Evolutionary conservation across 148 eudicot genomes (phyloP).

Genomic region (Chenopodium formosanum): DNA sequence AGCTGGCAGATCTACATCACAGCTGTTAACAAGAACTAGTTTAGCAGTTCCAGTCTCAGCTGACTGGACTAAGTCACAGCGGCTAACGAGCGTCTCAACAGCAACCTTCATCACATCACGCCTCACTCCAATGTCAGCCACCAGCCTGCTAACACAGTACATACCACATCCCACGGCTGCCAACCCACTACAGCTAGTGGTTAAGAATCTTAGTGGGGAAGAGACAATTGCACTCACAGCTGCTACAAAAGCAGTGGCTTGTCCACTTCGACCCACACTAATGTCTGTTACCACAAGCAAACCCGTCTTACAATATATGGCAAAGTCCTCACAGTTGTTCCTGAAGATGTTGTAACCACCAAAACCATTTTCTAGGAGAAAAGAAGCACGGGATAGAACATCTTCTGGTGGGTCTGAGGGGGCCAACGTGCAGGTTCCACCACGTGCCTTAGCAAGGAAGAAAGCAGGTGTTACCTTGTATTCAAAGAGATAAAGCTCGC

Average conservation of each 20-base stretch:
- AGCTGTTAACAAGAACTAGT: not conserved
- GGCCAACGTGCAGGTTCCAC: conserved; percentile 89
- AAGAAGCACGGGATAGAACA: conserved; percentile 67
- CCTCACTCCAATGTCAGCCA: conserved; percentile 75
- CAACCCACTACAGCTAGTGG: conserved; percentile 55
- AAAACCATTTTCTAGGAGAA: conserved; percentile 75
- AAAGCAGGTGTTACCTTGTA: conserved; percentile 52
- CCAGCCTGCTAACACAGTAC: conserved; percentile 66
- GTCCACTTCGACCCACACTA: conserved; percentile 88
- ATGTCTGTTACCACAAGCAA: conserved; percentile 57
- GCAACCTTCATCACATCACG: conserved; percentile 76
- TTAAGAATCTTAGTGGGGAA: conserved; percentile 70
- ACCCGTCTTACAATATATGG: conserved; percentile 85
- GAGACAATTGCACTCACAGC: conserved; percentile 62
- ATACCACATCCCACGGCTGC: conserved; percentile 61
- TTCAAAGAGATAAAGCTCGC: conserved; percentile 69
- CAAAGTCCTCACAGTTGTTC: conserved; percentile 96
- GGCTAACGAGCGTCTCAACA: conserved; percentile 65
- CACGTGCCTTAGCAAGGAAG: conserved; percentile 83
- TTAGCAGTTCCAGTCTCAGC: conserved; percentile 14
- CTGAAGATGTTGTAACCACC: conserved; percentile 79
- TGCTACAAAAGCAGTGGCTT: conserved; percentile 66
- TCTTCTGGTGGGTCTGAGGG: conserved; percentile 67
- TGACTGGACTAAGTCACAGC: conserved; percentile 21
- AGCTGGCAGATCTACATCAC: conserved; percentile 29